phyloP scores from a whole-genome alignment of 192 early-diverging fungal species.

The Spinellus fusiger region DNA sequence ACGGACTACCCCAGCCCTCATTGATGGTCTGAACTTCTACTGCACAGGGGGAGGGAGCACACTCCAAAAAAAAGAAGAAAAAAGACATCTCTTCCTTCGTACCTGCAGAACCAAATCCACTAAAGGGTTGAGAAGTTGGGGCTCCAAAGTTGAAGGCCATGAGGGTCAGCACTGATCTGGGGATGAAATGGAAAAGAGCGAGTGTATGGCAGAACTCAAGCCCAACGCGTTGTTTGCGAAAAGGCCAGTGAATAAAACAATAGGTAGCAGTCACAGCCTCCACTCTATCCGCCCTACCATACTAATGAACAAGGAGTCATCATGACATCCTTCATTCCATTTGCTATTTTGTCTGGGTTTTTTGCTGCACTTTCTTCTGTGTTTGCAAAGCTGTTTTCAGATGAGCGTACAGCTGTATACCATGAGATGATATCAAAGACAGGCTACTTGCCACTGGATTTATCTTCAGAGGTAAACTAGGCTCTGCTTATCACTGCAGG shows the following conservation, averaged over 20 bases:
- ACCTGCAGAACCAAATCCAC: conserved; percentile 9
- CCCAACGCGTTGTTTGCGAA: background rate
- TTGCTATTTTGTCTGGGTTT: conserved; percentile 55
- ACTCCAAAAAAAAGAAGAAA: background rate
- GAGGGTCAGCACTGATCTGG: background rate
- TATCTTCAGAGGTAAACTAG: background rate
- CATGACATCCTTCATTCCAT: conserved; percentile 33
- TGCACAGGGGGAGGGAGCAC: background rate
- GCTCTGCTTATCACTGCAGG: too few species aligned
- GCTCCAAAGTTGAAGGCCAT: conserved; percentile 1
- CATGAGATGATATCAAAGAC: background rate
- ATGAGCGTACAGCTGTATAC: conserved; percentile 41
- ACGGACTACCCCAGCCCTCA: too few species aligned
- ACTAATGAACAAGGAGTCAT: background rate
- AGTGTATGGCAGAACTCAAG: background rate
- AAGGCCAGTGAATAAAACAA: background rate
- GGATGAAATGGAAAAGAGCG: background rate
- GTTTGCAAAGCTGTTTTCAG: conserved; percentile 72
- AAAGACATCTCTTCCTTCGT: background rate
- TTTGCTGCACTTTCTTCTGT: conserved; percentile 76
- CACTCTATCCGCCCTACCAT: background rate
- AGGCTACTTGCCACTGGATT: background rate
- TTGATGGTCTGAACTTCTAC: too few species aligned
- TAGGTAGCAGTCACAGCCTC: background rate
- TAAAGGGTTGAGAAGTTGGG: background rate